Conservation (phyloP, 192 early-diverging fungal genomes). For the Backusella circina region DNA sequence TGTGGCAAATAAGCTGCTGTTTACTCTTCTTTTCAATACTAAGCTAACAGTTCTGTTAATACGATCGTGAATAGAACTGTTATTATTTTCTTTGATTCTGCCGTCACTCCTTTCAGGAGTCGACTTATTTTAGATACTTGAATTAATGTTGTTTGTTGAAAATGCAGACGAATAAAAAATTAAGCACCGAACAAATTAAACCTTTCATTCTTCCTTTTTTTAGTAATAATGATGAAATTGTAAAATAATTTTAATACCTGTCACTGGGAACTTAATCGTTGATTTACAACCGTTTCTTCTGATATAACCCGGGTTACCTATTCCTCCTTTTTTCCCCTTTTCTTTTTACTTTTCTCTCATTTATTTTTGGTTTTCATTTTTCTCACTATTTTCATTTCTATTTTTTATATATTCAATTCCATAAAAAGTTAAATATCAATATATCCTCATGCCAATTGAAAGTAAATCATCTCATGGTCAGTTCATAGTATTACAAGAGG, state of each 20-base stretch:
- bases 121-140: background rate
- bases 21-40: background rate
- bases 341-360: background rate
- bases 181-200: constrained; percentile 3
- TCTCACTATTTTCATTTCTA: background rate
- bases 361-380: background rate
- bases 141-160: background rate
- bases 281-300: background rate
- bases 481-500: background rate
- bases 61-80: background rate
- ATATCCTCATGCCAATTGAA: background rate
- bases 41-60: background rate
- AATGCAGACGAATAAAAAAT: background rate
- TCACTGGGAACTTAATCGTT: background rate
- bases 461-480: background rate
- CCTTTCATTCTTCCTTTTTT: background rate
- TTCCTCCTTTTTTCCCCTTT: background rate
- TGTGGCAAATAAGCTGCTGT: background rate
- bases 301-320: background rate
- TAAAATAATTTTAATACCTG: background rate
- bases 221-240: background rate
- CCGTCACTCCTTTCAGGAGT: background rate
- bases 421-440: background rate
- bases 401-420: background rate
- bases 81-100: background rate